Base-by-base conservation (phyloP, 371 early-diverging fungal species). In the Amoeboaphelidium protococcarum region DNA sequence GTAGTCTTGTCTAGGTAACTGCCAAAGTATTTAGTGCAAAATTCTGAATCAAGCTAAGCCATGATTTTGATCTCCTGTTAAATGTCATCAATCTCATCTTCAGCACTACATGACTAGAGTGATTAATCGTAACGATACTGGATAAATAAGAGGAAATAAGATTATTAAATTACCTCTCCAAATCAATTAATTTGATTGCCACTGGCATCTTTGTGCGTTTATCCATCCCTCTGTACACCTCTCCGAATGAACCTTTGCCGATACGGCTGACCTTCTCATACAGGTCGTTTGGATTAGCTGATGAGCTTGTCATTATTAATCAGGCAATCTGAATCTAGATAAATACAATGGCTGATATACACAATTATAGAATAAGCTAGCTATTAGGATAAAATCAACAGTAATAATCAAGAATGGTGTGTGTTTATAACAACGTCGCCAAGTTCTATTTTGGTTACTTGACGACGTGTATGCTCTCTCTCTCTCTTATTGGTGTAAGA, bases 51-150 rank as follows among this genome's bases (percentile, higher is more conserved):
- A 42, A 79, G 75, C 53, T 82, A 82, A 1, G 85, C 79, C 2
- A 96, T 66, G 19, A 91, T 63, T 23, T 72, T 68, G 46, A 96
- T 90, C 59, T 96, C 97, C 47, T 79, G 74, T 55, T 82, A 84
- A 55, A 91, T 87, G 55, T 89, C 92, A 41, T 72, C 73, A n/a
- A 94, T 84, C 56, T 90, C 92, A 48, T 96, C 92, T 49, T 86
- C 84, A 45, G 12, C 22, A 42, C 22, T n/a, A n/a, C n/a, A n/a
- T n/a, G n/a, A n/a, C n/a, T n/a, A n/a, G n/a, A n/a, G n/a, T n/a
- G n/a, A n/a, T n/a, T n/a, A n/a, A n/a, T n/a, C n/a, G n/a, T n/a
- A n/a, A n/a, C n/a, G n/a, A n/a, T n/a, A n/a, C n/a, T n/a, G n/a
- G n/a, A n/a, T n/a, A n/a, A n/a, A n/a, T n/a, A n/a, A n/a, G n/a